Evolutionary conservation across 306 rosid species (phyloP), one percentile per base, ranked within the genome.

Genomic region (Adenanthera pavonina): DNA sequence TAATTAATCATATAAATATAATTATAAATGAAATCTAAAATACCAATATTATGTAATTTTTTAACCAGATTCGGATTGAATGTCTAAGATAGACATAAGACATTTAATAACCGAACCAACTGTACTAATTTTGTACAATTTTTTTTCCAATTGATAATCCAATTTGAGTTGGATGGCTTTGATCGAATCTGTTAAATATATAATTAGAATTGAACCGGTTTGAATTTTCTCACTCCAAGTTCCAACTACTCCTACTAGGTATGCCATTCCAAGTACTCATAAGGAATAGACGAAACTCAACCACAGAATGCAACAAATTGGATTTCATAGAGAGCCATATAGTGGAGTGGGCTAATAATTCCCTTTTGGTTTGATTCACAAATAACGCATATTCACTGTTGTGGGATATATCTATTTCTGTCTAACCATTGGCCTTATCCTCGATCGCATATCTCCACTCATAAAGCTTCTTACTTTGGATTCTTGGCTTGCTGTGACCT

Each of bases 401-500:
- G 0, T 6, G 72, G 19, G 72, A 16, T 17, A 6, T 66, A 70
- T 70, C 59, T 70, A 6, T 47, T 47, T 70, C 59, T 46, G 25
- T 52, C 20, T 47, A 12, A 5, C 57, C 57, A 70, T 46, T 70
- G 59, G 75, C 59, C 56, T 30, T 46, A 19, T 70, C 59, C 57
- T 70, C 59, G 9, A 70, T 47, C 57, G 11, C 56, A 70, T 9
- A 68, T 68, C 35, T 46, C 40, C 75, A 43, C 75, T 30, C 75
- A 70, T 30, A 69, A 70, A 70, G 57, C 43, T 6, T 70, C 19
- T 7, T 4, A 14, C 56, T 48, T 70, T 70, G 75, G 75, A 47
- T 70, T 47, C 74, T 69, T n/a, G 53, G 74, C n/a, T 69, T 69
- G 25, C 38, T 19, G 54, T 13, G 74, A 43, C 74, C 36, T 20